phyloP scores from a whole-genome alignment of 2,329 filamentous ascomycete species.

The Colletotrichum karsti region DNA sequence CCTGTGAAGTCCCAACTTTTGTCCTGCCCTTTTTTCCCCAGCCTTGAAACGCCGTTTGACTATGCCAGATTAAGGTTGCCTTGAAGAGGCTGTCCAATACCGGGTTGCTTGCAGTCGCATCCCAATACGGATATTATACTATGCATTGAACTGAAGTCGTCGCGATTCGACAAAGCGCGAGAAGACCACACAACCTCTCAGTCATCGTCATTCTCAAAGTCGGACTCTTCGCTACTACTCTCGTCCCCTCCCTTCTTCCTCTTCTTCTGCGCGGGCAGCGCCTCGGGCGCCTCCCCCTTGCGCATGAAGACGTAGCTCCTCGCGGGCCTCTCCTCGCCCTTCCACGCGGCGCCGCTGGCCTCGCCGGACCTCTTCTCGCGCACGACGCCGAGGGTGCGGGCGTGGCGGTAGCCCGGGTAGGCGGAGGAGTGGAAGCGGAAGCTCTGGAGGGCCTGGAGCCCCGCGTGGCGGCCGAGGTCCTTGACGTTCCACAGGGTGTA shows the following conservation, averaged over 20 bases:
- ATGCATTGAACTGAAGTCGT: too few species aligned
- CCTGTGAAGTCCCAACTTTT: neutral
- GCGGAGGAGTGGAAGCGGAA: constrained; percentile 72
- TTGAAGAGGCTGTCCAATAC: neutral
- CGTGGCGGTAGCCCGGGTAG: constrained; percentile 80
- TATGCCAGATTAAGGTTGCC: constrained; percentile 3
- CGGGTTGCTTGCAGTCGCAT: too few species aligned
- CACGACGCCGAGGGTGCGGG: constrained; percentile 75
- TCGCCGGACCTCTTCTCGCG: constrained; percentile 54
- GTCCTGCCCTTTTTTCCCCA: neutral
- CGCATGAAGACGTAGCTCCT: constrained; percentile 71
- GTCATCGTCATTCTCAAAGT: constrained; percentile 39
- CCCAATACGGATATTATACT: too few species aligned
- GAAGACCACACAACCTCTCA: neutral
- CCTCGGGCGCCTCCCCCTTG: constrained; percentile 57
- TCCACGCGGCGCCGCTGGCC: constrained; percentile 49
- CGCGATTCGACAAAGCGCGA: too few species aligned
- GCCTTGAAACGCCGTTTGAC: constrained; percentile 14
- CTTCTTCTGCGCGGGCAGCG: constrained; percentile 37
- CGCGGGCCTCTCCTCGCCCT: constrained; percentile 52
- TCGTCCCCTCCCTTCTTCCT: constrained; percentile 40
- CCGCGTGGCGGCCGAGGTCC: constrained; percentile 83
- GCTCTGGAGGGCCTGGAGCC: constrained; percentile 74
- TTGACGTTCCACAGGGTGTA: constrained; percentile 96
- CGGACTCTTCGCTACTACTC: constrained; percentile 31